Base-by-base conservation (phyloP, 208 protist genomes). In the Histomonas meleagridis region DNA sequence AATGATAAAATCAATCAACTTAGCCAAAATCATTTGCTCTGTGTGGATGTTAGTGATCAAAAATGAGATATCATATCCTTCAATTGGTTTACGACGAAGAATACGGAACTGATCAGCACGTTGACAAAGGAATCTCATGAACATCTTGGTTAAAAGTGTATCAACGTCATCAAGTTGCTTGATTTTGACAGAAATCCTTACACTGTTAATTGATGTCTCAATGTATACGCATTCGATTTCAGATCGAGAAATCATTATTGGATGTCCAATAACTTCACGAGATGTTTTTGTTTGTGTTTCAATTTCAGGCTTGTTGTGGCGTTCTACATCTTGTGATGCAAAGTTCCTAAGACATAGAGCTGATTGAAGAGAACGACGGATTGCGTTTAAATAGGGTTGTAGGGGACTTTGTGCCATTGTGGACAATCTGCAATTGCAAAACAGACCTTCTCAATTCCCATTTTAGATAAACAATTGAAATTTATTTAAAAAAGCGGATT, bases 291-390 rank as follows among this genome's bases (percentile, higher is more conserved):
- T 23, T 46, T n/a, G 32, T 65, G 7, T 5, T n/a, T 65, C 60
- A 76, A 99, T 96, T 93, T 99, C 97, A 14, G 98, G 98, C 91
- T 98, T 98, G 94, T 99, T 98, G 92, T 99, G 97, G 65, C 98
- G 94, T 94, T 99, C 98, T 18, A 98, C 96, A 21, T 95, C 92
- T 90, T 98, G 97, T 21, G 96, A 98, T 16, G 96, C 94, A 93
- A 98, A 98, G 92, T 98, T 97, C 46, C 94, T 92, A 14, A 99
- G 92, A 94, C 97, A 99, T 78, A 99, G 93, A 23, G 97, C 97
- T 1, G 97, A 97, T 62, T 96, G 94, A 38, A 99, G 94, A 1
- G 98, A 98, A 0, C 91, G 70, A 62, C 94, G 94, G 62, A 99
- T 96, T 91, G 95, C 96, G 32, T 43, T 46, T 0, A 86, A 28